Percentiles rank a stretch among this genome's conserved stretches.
Conservation (phyloP, 345 rosid genomes). For the Psidium friedrichsthalianum region DNA sequence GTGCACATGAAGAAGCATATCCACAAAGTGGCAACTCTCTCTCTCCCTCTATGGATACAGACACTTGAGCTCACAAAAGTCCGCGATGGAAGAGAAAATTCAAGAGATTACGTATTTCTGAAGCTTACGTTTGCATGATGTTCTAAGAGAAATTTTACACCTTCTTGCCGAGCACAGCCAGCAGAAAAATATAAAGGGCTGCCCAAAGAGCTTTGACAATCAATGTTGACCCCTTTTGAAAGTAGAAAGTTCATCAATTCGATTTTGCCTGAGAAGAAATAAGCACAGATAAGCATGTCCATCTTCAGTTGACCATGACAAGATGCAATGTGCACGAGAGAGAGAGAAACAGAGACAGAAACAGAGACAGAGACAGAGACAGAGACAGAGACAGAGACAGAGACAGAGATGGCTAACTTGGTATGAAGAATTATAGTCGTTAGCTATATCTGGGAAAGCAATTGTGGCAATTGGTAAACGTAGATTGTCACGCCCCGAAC, state of each 20-base stretch:
- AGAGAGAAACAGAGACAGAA: no score
- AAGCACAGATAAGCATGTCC: not conserved
- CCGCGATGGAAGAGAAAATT: not conserved
- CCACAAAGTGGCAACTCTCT: not conserved
- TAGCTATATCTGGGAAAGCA: not conserved
- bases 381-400: no score
- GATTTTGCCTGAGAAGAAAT: slow-evolving; percentile 33
- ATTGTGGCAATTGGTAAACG: not conserved
- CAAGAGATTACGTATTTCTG: not conserved
- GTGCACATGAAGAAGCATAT: not conserved
- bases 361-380: no score
- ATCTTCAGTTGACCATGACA: not conserved
- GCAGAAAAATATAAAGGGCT: slow-evolving; percentile 89
- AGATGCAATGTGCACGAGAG: not conserved
- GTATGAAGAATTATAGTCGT: no score
- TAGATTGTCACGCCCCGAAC: no score
- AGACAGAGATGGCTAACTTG: no score
- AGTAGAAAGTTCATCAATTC: slow-evolving; percentile 54
- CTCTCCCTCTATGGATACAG: not conserved
- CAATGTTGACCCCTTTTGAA: slow-evolving; percentile 49
- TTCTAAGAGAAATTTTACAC: slow-evolving; percentile 58
- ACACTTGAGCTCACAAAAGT: not conserved
- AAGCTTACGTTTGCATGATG: slow-evolving; percentile 53
- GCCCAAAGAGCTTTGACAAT: slow-evolving; percentile 80
- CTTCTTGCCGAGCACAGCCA: slow-evolving; percentile 63